Conservation (phyloP, 805 yeast genomes). For the Myxozyma nipponensis region DNA sequence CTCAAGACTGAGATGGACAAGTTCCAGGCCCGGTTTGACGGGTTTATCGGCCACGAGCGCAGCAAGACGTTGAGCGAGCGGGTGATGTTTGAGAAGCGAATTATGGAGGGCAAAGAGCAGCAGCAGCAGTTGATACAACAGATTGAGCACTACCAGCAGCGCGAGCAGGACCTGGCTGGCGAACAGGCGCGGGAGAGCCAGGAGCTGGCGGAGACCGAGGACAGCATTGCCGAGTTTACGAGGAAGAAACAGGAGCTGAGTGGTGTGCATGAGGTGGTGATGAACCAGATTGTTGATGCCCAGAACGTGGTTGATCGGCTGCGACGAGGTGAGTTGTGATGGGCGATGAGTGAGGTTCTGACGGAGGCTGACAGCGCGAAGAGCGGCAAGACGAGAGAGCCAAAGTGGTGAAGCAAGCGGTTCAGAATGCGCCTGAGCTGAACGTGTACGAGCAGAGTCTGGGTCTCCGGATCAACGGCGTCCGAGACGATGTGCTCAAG, state of each 20-base stretch:
- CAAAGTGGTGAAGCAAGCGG: slow-evolving; percentile 41
- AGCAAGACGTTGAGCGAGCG: slow-evolving; percentile 30
- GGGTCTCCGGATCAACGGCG: slow-evolving; percentile 54
- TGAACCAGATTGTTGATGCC: slow-evolving; percentile 37
- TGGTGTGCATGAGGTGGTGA: slow-evolving; percentile 25
- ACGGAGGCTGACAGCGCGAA: too few species aligned
- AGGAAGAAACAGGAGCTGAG: slow-evolving; percentile 31
- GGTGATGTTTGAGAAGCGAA: slow-evolving; percentile 25
- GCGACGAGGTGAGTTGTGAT: slow-evolving; percentile 34
- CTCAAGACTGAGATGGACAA: slow-evolving; percentile 40
- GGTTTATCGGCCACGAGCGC: slow-evolving; percentile 37
- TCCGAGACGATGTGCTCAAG: slow-evolving; percentile 45
- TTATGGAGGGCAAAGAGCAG: slow-evolving; percentile 25
- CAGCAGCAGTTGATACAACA: slow-evolving; percentile 36
- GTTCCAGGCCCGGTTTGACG: slow-evolving; percentile 42
- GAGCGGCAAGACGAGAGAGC: slow-evolving; percentile 39
- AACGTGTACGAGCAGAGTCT: slow-evolving; percentile 49
- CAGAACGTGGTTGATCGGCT: slow-evolving; percentile 35
- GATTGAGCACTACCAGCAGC: slow-evolving; percentile 31
- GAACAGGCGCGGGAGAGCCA: slow-evolving; percentile 29
- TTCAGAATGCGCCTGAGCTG: slow-evolving; percentile 51
- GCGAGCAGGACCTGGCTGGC: slow-evolving; percentile 25
- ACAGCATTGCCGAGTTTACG: slow-evolving; percentile 30
- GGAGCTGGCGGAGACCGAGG: slow-evolving; percentile 31
- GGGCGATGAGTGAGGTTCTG: background rate